These are phyloP conservation scores for Daldinia eschscholtzii DNA, from an alignment of 2,329 filamentous ascomycete species.

Conservation along the genomic window DNA sequence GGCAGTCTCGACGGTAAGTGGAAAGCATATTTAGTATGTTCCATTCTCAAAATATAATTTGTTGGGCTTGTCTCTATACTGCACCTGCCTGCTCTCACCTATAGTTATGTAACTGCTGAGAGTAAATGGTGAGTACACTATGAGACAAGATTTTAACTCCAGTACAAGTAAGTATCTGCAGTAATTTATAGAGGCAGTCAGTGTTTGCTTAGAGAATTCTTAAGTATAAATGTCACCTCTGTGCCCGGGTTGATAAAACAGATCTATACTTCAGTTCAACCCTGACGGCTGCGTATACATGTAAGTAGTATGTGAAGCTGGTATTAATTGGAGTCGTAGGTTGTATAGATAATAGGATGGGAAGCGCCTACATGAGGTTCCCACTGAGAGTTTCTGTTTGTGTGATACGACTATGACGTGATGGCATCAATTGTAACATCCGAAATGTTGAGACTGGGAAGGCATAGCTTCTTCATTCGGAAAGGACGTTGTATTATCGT, in stretches of 20 bases:
- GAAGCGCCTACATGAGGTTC: conserved; percentile 3
- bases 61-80: conserved; percentile 3
- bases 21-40: background rate
- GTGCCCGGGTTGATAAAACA: background rate
- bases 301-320: background rate
- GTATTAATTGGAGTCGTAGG: background rate
- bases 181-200: background rate
- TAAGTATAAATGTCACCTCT: background rate
- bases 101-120: background rate
- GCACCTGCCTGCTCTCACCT: background rate
- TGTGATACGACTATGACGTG: conserved; percentile 31
- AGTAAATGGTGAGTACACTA: background rate
- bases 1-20: conserved; percentile 22
- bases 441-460: background rate
- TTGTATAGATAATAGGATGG: background rate
- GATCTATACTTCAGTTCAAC: background rate
- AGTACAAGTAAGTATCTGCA: background rate
- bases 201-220: background rate
- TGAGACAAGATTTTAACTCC: background rate
- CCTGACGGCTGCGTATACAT: background rate
- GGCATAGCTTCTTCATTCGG: background rate
- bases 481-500: background rate
- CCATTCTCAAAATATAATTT: background rate
- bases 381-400: conserved; percentile 18
- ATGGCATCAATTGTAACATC: conserved; percentile 1